Evolutionary conservation across 1,284 basidiomycete species (phyloP).

Genomic region (Ustilago tritici): DNA sequence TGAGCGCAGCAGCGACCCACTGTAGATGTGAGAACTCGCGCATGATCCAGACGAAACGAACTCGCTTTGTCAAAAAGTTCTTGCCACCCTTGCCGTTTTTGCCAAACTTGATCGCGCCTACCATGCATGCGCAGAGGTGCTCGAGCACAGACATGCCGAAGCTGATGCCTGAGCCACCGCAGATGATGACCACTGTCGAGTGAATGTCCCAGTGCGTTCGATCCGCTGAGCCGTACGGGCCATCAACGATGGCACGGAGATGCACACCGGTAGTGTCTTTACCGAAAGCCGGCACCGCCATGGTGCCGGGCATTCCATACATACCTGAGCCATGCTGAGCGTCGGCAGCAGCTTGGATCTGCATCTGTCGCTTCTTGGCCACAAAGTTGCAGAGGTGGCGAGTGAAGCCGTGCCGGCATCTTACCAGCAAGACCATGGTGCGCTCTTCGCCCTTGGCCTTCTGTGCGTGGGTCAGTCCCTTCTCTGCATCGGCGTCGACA

Average conservation of each 20-base stretch:
- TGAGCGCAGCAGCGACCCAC: constrained; percentile 81
- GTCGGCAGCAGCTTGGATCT: constrained; percentile 55
- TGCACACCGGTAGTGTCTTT: constrained; percentile 73
- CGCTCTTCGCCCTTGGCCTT: constrained; percentile 71
- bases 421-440: constrained; percentile 80
- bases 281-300: constrained; percentile 53
- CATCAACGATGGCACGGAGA: constrained; percentile 78
- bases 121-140: constrained; percentile 77
- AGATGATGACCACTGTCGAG: constrained; percentile 78
- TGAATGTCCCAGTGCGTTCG: constrained; percentile 77
- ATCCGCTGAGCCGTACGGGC: constrained; percentile 81
- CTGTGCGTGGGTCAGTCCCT: constrained; percentile 51
- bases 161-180: constrained; percentile 83
- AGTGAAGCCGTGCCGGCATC: constrained; percentile 82
- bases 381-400: constrained; percentile 77
- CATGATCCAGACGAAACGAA: constrained; percentile 86
- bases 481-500: constrained; percentile 47
- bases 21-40: constrained; percentile 84
- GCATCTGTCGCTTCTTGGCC: constrained; percentile 48
- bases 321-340: constrained; percentile 37
- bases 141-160: constrained; percentile 82
- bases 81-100: constrained; percentile 67
- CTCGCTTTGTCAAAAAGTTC: constrained; percentile 74
- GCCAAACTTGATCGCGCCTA: constrained; percentile 58
- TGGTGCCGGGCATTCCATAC: constrained; percentile 52